Base-by-base conservation (phyloP, 2,329 filamentous ascomycete genomes). In the Achaetomium macrosporum region DNA sequence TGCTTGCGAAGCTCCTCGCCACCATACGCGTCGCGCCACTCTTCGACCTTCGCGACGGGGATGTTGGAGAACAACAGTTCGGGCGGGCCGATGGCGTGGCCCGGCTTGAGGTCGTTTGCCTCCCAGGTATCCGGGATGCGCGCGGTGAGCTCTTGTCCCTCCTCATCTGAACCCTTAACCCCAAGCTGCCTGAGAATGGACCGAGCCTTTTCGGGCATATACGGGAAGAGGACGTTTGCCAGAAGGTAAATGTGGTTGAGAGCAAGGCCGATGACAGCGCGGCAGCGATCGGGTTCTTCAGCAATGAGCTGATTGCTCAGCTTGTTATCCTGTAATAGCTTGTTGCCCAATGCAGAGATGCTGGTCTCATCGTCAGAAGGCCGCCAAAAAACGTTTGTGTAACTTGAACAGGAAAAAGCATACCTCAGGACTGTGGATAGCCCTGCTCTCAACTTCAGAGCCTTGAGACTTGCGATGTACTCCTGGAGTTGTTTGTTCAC, bases 161-260 rank as follows among this genome's bases (percentile, higher is more conserved):
- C 56, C 16, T 53, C 57, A 12, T 33, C 39, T 1, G 50, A n/a
- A 7, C 33, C 46, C 51, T 58, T 51, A 46, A 81, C 67, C 43
- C 85, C 81, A 29, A 97, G 79, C 73, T 96, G 92, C 57, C 80
- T 71, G 59, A 89, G 81, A 61, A 96, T 96, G 31, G 82, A 82
- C 55, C 78, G 78, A 3, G 87, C 77, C 9, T 87, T 91, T n/a
- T 79, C 78, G 39, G 90, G 90, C 77, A 96, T 88, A 72, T 92
- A 96, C 0, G 91, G 91, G 48, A 83, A 82, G 52, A 91, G 80
- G 41, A 96, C 73, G 50, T 82, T 84, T 19, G 90, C 88, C 44
- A 95, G 78, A 31, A 96, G 83, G 65, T 92, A 83, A 50, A 92
- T 83, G 59, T 91, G 81, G 72, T 95, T 95, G 55, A 95, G 76